Percentiles rank a stretch among this genome's conserved stretches.
Evolutionary conservation across 345 rosid species (phyloP).

Genomic region (Pistacia atlantica): DNA sequence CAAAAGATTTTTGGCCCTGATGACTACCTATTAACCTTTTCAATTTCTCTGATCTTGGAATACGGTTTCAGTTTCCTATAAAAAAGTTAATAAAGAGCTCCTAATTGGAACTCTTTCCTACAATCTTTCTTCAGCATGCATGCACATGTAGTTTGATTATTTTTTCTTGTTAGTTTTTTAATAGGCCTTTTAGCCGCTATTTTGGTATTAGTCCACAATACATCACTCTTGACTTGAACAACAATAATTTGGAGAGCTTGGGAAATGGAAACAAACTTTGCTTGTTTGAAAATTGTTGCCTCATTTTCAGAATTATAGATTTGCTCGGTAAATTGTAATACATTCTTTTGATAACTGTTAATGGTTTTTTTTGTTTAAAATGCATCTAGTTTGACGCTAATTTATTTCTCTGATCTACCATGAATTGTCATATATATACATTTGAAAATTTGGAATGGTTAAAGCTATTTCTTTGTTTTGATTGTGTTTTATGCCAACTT

Average conservation of each 20-base stretch:
- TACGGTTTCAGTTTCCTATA: too few relatives aligned
- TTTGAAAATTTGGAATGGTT: not conserved
- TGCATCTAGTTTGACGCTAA: not conserved
- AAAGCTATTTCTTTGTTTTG: not conserved
- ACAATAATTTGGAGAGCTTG: not conserved
- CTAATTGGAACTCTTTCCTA: not conserved
- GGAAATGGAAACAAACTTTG: not conserved
- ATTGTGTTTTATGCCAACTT: slow-evolving; percentile 9
- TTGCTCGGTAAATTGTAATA: not conserved
- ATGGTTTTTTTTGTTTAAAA: not conserved
- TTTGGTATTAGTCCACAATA: not conserved
- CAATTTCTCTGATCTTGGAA: too few relatives aligned
- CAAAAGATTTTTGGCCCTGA: too few relatives aligned
- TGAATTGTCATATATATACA: not conserved
- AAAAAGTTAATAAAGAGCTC: not conserved
- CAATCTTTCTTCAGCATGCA: not conserved
- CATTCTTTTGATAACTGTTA: too few relatives aligned
- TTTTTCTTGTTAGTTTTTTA: not conserved
- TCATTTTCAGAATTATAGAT: not conserved
- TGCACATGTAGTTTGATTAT: not conserved
- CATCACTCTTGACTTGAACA: not conserved
- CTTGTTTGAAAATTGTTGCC: slow-evolving; percentile 3
- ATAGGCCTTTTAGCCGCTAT: not conserved
- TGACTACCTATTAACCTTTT: too few relatives aligned
- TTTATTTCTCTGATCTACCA: not conserved